Evolutionary conservation across 2,329 filamentous ascomycete genomes (phyloP).

Genomic region (Calonectria pauciramosa): DNA sequence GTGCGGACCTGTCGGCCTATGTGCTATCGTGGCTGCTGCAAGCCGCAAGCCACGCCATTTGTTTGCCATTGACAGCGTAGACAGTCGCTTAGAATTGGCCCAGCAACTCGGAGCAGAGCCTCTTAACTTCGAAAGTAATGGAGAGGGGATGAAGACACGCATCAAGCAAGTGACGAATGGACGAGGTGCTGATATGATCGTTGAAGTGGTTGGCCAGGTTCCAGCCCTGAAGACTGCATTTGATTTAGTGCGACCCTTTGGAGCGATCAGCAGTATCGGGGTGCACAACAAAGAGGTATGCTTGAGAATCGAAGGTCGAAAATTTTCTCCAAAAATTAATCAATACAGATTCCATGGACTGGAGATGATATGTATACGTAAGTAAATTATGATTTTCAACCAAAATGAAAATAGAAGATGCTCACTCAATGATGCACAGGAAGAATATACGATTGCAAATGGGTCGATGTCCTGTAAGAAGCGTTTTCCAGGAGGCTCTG

Average conservation of each 20-base stretch:
- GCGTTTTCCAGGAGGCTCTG: slow-evolving; percentile 76
- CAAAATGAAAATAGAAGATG: slow-evolving; percentile 37
- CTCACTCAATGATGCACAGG: slow-evolving; percentile 48
- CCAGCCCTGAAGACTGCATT: slow-evolving; percentile 79
- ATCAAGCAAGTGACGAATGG: slow-evolving; percentile 83
- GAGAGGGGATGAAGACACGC: slow-evolving; percentile 74
- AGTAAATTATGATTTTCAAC: slow-evolving; percentile 38
- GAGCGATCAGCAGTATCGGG: slow-evolving; percentile 80
- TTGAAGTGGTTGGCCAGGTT: slow-evolving; percentile 82
- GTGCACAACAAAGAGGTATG: slow-evolving; percentile 80
- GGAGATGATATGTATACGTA: slow-evolving; percentile 73
- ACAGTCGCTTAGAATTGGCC: slow-evolving; percentile 80
- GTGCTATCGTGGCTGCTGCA: slow-evolving; percentile 83
- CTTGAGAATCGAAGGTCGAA: not conserved
- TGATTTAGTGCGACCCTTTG: slow-evolving; percentile 79
- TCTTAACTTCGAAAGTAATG: slow-evolving; percentile 81
- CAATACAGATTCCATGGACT: slow-evolving; percentile 73
- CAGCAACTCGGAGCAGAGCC: slow-evolving; percentile 83
- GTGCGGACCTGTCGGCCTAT: slow-evolving; percentile 88
- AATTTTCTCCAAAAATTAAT: slow-evolving; percentile 15
- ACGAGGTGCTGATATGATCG: slow-evolving; percentile 86
- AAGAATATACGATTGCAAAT: slow-evolving; percentile 83
- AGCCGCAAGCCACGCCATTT: slow-evolving; percentile 81
- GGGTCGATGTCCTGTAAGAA: slow-evolving; percentile 82
- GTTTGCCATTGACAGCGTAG: slow-evolving; percentile 84